phyloP scores from a whole-genome alignment of 345 rosid species.

The Reutealis trisperma region DNA sequence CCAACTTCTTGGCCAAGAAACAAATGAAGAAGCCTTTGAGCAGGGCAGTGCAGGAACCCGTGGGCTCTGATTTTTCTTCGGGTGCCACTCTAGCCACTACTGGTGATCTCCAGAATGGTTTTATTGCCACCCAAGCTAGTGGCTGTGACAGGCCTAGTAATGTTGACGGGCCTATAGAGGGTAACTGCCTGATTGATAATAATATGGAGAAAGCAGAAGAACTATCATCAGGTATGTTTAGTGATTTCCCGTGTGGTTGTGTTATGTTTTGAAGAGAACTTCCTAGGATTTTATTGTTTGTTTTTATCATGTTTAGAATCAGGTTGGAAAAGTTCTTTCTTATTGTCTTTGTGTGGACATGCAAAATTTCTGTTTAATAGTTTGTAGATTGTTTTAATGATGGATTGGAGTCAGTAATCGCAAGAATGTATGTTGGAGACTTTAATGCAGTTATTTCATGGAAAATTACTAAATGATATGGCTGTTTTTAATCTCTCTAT shows the following conservation, averaged over 20 bases:
- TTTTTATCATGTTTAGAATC: background rate
- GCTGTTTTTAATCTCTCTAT: background rate
- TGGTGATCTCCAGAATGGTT: conserved; percentile 30
- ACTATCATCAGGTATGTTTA: conserved; percentile 54
- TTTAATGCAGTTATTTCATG: background rate
- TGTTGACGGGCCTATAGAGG: conserved; percentile 32
- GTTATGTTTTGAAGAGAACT: background rate
- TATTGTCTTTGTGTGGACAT: background rate
- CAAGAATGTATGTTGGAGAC: background rate
- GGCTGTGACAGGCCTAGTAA: conserved; percentile 40
- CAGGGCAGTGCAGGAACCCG: conserved; percentile 16
- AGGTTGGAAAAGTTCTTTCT: background rate
- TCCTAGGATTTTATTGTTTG: background rate
- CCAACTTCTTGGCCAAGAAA: conserved; percentile 21
- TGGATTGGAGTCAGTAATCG: too few species aligned
- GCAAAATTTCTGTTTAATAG: background rate
- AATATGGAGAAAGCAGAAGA: conserved; percentile 69
- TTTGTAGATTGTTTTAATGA: background rate
- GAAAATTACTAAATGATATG: background rate
- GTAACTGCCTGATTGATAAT: conserved; percentile 45
- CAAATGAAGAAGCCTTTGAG: conserved; percentile 19
- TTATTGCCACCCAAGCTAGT: conserved; percentile 41
- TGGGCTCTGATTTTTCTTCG: conserved; percentile 28
- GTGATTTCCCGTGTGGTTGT: background rate
- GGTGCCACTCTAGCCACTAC: conserved; percentile 27